A percentile compares a stretch with the other conserved stretches of the same genome.
These are phyloP conservation scores for Boletus speciosus DNA, from an alignment of 768 basidiomycete species.

Conservation along the genomic window DNA sequence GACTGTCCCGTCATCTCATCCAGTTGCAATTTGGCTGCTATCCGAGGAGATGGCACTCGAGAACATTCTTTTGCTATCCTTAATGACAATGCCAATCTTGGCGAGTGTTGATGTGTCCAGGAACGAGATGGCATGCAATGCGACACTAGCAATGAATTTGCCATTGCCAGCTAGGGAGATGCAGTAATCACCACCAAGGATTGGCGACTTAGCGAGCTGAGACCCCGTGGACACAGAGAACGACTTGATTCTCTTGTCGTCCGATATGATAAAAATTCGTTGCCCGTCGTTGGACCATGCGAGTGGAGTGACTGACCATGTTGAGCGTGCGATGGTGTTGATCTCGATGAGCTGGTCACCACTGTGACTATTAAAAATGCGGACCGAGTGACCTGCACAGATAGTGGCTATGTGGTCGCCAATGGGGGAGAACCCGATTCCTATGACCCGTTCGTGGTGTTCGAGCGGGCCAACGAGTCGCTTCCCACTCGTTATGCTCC, in stretches of 20 bases:
- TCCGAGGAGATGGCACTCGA: too few species aligned
- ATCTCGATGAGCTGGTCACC: neutral
- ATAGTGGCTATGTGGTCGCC: too few species aligned
- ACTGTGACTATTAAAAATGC: neutral
- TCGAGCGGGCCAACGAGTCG: neutral
- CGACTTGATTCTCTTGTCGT: neutral
- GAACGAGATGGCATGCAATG: too few species aligned
- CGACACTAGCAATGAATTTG: too few species aligned
- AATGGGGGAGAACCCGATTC: neutral
- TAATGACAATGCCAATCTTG: too few species aligned
- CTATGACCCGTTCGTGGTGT: fast-evolving
- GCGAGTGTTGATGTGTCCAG: too few species aligned
- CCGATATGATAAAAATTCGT: neutral
- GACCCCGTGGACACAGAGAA: neutral
- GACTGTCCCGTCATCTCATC: too few species aligned
- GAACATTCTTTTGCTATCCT: too few species aligned
- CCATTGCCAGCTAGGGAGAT: too few species aligned
- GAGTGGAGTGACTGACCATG: neutral
- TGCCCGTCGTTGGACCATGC: neutral
- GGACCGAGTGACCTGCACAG: neutral
- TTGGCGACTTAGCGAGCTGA: neutral
- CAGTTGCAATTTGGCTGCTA: too few species aligned
- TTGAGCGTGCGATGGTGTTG: too few species aligned
- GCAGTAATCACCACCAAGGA: too few species aligned
- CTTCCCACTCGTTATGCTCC: neutral